phyloP scores from a whole-genome alignment of 1,139 yeast genomes.

The Meyerozyma smithsonii region DNA sequence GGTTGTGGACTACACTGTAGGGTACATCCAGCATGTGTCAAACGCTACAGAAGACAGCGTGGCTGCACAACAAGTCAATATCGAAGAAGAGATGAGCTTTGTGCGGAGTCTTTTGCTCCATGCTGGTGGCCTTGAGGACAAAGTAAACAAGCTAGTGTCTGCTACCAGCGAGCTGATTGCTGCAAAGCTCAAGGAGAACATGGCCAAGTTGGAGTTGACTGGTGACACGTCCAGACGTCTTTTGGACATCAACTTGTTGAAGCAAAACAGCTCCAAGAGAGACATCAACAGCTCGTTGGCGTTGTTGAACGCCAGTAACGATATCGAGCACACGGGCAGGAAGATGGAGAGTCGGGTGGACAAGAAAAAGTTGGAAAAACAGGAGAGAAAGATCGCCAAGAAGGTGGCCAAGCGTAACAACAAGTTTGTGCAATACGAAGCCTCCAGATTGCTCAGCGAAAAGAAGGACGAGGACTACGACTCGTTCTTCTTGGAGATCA shows the following conservation, averaged over 20 bases:
- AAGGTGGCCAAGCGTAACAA: constrained; percentile 92
- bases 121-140: constrained; percentile 73
- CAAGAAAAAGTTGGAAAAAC: constrained; percentile 92
- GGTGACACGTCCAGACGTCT: constrained; percentile 85
- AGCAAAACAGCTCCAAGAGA: constrained; percentile 57
- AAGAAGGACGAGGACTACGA: constrained; percentile 73
- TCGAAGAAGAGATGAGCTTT: constrained; percentile 62
- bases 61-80: constrained; percentile 65
- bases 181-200: constrained; percentile 59
- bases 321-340: constrained; percentile 88
- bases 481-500: constrained; percentile 88
- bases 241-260: constrained; percentile 61
- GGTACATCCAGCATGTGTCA: constrained; percentile 77
- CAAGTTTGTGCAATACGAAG: constrained; percentile 85
- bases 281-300: constrained; percentile 71
- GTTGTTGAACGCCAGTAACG: constrained; percentile 68
- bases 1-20: constrained; percentile 90
- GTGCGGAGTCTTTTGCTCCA: constrained; percentile 58
- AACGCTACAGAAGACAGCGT: constrained; percentile 76
- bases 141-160: constrained; percentile 45
- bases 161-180: constrained; percentile 45
- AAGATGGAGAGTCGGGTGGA: constrained; percentile 92
- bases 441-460: constrained; percentile 76
- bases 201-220: constrained; percentile 58
- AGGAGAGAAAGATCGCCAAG: constrained; percentile 94